phyloP scores from a whole-genome alignment of 768 basidiomycete species.

The Agaricus subrufescens region DNA sequence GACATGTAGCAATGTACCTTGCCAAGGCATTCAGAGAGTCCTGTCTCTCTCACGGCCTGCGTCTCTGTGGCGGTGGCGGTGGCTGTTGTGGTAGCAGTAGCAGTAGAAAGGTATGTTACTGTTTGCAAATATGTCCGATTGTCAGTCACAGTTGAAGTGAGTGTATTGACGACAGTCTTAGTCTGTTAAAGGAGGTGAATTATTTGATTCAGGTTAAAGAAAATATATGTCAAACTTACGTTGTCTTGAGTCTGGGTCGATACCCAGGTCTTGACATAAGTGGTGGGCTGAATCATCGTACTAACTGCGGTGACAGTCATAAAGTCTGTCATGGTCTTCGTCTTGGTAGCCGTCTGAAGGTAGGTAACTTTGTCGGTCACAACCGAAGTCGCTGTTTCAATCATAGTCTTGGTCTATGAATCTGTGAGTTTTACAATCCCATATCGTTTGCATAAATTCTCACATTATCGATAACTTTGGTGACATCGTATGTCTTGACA shows the following conservation, averaged over 20 bases:
- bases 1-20: slow-evolving; percentile 25
- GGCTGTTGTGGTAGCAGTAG: slow-evolving; percentile 32
- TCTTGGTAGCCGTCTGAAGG: slow-evolving; percentile 52
- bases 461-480: slow-evolving; percentile 57
- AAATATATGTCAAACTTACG: slow-evolving; percentile 26
- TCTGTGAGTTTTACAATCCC: background rate
- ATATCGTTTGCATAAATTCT: slow-evolving; percentile 15
- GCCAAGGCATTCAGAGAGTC: slow-evolving; percentile 49
- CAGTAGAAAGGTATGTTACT: slow-evolving; percentile 46
- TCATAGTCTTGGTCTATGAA: slow-evolving; percentile 49
- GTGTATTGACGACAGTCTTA: slow-evolving; percentile 51
- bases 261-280: slow-evolving; percentile 47
- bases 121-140: slow-evolving; percentile 46
- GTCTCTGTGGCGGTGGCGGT: slow-evolving; percentile 31
- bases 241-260: slow-evolving; percentile 55
- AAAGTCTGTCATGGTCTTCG: slow-evolving; percentile 48
- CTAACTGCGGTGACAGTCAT: slow-evolving; percentile 48
- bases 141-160: slow-evolving; percentile 48
- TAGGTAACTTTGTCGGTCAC: slow-evolving; percentile 51
- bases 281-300: slow-evolving; percentile 55
- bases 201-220: background rate
- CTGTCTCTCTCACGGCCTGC: slow-evolving; percentile 42
- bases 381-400: slow-evolving; percentile 44
- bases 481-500: slow-evolving; percentile 46
- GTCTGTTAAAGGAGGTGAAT: slow-evolving; percentile 33